phyloP scores from a whole-genome alignment of 139 green algal species.

The Gonium pectorale region DNA sequence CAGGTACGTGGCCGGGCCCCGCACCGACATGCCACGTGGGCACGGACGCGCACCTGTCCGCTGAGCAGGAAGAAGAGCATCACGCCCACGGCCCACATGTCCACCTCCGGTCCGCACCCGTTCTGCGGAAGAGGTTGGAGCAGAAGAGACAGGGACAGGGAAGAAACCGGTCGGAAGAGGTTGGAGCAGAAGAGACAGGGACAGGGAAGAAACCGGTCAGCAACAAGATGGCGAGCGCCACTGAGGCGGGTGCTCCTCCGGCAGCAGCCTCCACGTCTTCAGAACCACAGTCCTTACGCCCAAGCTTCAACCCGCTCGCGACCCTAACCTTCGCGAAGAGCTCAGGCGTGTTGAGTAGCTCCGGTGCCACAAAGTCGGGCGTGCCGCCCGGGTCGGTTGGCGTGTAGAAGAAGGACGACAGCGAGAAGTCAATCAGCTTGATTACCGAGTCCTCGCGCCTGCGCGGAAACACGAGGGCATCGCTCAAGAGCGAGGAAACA shows the following conservation, averaged over 20 bases:
- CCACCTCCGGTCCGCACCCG: slow-evolving; percentile 40
- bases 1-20: no score
- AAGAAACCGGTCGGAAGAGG: background rate
- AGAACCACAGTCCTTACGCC: no score
- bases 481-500: background rate
- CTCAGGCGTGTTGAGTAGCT: slow-evolving; percentile 51
- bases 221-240: background rate
- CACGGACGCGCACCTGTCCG: slow-evolving; percentile 41
- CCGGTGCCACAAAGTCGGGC: slow-evolving; percentile 59
- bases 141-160: background rate
- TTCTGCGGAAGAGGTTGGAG: slow-evolving; percentile 10
- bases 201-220: background rate
- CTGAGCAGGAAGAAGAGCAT: slow-evolving; percentile 63
- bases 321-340: slow-evolving; percentile 24
- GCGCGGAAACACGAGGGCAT: background rate
- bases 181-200: background rate
- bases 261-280: no score
- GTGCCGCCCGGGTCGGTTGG: slow-evolving; percentile 55
- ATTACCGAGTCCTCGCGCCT: slow-evolving; percentile 48
- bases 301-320: no score
- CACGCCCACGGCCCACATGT: slow-evolving; percentile 59
- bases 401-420: slow-evolving; percentile 55
- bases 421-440: slow-evolving; percentile 60
- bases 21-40: no score
- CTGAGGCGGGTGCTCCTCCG: no score